Percentiles rank a stretch among this genome's conserved stretches.
Evolutionary conservation across 495 filamentous ascomycete genomes (phyloP).

Genomic region (Neurospora cerealis): DNA sequence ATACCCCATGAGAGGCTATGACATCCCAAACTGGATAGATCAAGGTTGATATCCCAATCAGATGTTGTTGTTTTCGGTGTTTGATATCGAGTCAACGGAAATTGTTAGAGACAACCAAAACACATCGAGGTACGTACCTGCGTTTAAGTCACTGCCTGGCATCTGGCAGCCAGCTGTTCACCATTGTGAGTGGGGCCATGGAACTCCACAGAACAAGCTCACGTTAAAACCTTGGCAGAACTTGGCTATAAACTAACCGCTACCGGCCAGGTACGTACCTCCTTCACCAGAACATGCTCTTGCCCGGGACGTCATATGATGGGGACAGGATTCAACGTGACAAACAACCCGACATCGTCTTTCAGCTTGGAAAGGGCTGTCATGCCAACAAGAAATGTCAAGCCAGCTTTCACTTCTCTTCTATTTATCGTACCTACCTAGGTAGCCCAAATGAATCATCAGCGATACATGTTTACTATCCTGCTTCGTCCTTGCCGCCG

Average conservation of each 20-base stretch:
- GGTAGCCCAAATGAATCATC: background rate
- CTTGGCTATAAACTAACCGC: background rate
- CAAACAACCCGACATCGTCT: background rate
- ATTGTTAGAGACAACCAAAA: background rate
- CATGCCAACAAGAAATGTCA: background rate
- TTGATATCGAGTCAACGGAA: background rate
- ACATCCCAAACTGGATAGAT: background rate
- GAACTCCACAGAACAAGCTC: background rate
- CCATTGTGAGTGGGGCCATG: background rate
- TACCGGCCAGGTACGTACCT: background rate
- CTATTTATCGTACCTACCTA: background rate
- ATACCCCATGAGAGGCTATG: background rate
- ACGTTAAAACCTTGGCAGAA: background rate
- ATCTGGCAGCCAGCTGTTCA: background rate
- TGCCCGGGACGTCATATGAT: background rate
- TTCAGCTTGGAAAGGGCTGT: background rate
- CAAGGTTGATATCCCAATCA: background rate
- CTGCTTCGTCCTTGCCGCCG: background rate
- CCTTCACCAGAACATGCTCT: background rate
- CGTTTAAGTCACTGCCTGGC: background rate
- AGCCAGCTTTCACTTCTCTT: background rate
- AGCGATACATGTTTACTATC: background rate
- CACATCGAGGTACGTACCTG: background rate
- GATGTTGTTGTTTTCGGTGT: background rate
- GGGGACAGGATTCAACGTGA: background rate